Base-by-base conservation (phyloP, 192 early-diverging fungal species). In the Umbelopsis vinacea region DNA sequence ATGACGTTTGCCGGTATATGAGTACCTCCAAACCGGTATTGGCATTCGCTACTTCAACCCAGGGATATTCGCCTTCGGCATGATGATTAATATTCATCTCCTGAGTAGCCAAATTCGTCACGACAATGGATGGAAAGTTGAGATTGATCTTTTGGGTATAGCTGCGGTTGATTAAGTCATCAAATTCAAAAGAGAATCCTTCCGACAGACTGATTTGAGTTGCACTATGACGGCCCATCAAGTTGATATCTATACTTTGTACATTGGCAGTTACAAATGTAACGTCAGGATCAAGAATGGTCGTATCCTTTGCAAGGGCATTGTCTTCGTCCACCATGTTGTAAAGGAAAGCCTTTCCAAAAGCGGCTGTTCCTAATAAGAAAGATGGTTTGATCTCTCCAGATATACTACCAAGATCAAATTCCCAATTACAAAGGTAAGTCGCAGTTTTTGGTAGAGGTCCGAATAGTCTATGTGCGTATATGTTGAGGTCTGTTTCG, bases 401-500 rank as follows among this genome's bases (percentile, higher is more conserved):
- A 37, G 76, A 78, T 19, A 94, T 87, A 33, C 78, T 74, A 19
- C 89, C 89, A 40, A 88, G 71, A 57, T 85, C 82, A 37, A 92
- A 74, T 12, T 86, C 83, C 88, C 89, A 92, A 76, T 92, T 89
- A 35, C 85, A 84, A 8, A 90, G 87, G 75, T 92, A 94, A 6
- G 87, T 87, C 2, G 81, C 69, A 19, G 75, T 87, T 45, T 86
- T 85, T 17, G 93, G 93, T 6, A 82, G 71, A 2, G 89, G 91
- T 6, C 92, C 93, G 71, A 88, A 92, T 1, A 93, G 68, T 33
- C 89, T 84, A 75, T 92, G 89, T 6, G 85, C 89, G 52, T 87
- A 82, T 33, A 89, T 77, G 33, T 81, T 83, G 12, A 87, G 73
- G 10, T 82, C 87, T 88, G 76, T 43, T 43, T 43, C 26, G 23